Conservation (phyloP, 2,329 filamentous ascomycete genomes). For the Metarhizium brunneum region DNA sequence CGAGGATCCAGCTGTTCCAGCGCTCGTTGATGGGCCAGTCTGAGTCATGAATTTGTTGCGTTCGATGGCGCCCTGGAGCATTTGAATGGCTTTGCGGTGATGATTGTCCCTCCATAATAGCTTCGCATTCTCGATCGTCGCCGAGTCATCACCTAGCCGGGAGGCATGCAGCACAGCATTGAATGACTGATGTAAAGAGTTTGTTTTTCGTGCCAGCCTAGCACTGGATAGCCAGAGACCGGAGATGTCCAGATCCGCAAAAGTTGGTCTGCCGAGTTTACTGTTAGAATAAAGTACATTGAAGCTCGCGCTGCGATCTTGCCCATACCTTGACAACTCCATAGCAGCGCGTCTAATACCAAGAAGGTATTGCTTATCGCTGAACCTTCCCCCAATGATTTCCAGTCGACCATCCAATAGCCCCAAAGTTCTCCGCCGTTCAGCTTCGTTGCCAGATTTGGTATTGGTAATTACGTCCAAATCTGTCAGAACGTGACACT, state of each 20-base stretch:
- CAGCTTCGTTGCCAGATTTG: slow-evolving; percentile 31
- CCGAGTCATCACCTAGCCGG: slow-evolving; percentile 72
- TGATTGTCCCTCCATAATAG: slow-evolving; percentile 90
- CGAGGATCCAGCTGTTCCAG: slow-evolving; percentile 20
- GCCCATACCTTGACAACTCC: slow-evolving; percentile 58
- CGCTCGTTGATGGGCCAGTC: slow-evolving; percentile 26
- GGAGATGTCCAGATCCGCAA: slow-evolving; percentile 66
- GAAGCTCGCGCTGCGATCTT: background rate
- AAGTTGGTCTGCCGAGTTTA: slow-evolving; percentile 39
- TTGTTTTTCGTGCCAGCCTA: slow-evolving; percentile 75
- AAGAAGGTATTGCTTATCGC: slow-evolving; percentile 89
- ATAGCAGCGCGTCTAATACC: slow-evolving; percentile 80
- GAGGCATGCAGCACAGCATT: slow-evolving; percentile 87
- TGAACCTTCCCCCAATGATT: slow-evolving; percentile 76
- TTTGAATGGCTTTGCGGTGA: slow-evolving; percentile 89
- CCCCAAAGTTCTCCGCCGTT: slow-evolving; percentile 21
- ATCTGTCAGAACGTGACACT: slow-evolving; percentile 80
- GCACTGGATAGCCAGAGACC: slow-evolving; percentile 79
- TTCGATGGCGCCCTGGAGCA: slow-evolving; percentile 76
- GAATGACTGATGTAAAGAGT: slow-evolving; percentile 79
- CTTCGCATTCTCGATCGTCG: slow-evolving; percentile 89
- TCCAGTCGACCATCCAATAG: slow-evolving; percentile 68
- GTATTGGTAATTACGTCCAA: slow-evolving; percentile 63
- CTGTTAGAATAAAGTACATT: background rate
- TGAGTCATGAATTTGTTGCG: slow-evolving; percentile 62